Base-by-base conservation (phyloP, 2,329 filamentous ascomycete species). In the Pseudofabraea citricarpa region DNA sequence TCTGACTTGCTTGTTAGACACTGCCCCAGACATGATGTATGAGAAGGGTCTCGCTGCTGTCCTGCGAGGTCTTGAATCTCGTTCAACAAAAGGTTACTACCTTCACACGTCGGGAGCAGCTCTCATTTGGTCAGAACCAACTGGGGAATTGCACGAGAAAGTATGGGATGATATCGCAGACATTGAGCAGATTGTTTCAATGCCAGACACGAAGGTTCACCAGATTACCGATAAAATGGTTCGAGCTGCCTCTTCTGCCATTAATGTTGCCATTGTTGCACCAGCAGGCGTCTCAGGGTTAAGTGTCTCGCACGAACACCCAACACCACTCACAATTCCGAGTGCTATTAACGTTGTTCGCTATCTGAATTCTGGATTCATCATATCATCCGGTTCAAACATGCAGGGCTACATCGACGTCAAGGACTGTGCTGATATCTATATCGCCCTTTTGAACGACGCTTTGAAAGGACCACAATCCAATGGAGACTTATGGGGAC, bases 151-250 rank as follows among this genome's bases (percentile, higher is more conserved):
- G 15, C 12, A 29, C 6, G 26, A 29, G 6, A 42, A 35, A 32
- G 22, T 50, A 2, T 52, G 43, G 38, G 47, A 52, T 16, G 47
- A 50, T 44, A 29, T 52, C 10, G 38, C 9, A 12, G 49, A 50
- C 24, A 46, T 52, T 5, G 15, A 46, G 15, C 6, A 19, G 4
- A 41, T 49, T 10, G 43, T 31, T 21, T 47, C 46, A 1, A 35
- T 43, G 9, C 49, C 46, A 20, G 23, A 39, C 10, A 29, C 15
- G 4, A 33, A 13, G 4, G 9, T 23, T 15, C 24, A 47, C 13
- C 22, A 40, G 8, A 32, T 13, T 3, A 18, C 24, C 29, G 32
- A 44, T 31, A 4, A 36, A 20, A 31, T 16, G 9, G 13, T n/a
- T 4, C 19, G 21, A 12, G 27, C 35, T 12, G 19, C 42, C 13